Conservation (phyloP, 2,329 filamentous ascomycete species). For the Aureobasidium sp. region DNA sequence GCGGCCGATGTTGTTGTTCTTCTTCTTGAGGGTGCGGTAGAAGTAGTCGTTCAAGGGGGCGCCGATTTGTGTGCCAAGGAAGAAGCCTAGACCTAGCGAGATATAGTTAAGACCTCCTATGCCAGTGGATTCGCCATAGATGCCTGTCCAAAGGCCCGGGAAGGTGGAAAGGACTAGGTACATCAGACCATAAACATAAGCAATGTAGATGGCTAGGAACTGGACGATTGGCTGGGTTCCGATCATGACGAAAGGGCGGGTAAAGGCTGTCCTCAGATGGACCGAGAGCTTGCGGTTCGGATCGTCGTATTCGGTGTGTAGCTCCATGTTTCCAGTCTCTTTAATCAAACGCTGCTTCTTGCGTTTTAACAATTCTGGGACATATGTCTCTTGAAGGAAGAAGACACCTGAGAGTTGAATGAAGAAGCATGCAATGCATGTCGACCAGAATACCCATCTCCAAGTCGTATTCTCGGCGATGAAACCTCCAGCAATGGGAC, state of each 20-base stretch:
- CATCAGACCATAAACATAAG: conserved; percentile 43
- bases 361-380: conserved; percentile 64
- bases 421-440: conserved; percentile 66
- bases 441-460: conserved; percentile 79
- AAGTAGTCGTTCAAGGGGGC: conserved; percentile 41
- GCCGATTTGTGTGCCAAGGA: conserved; percentile 50
- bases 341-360: conserved; percentile 65
- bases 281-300: conserved; percentile 35
- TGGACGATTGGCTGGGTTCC: conserved; percentile 42
- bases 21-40: conserved; percentile 39
- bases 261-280: conserved; percentile 36
- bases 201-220: conserved; percentile 40
- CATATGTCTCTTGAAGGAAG: conserved; percentile 72
- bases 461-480: conserved; percentile 50
- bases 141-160: conserved; percentile 35
- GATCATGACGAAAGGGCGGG: conserved; percentile 39
- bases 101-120: conserved; percentile 44
- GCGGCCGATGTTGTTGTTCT: conserved; percentile 40
- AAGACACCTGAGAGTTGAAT: conserved; percentile 70
- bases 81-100: conserved; percentile 60
- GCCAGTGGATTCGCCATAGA: conserved; percentile 31
- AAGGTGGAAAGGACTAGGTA: conserved; percentile 42
- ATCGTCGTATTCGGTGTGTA: conserved; percentile 57
- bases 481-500: conserved; percentile 36
- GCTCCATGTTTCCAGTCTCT: conserved; percentile 65